phyloP scores from a whole-genome alignment of 2,329 filamentous ascomycete genomes.

The Pyrenophora seminiperda region DNA sequence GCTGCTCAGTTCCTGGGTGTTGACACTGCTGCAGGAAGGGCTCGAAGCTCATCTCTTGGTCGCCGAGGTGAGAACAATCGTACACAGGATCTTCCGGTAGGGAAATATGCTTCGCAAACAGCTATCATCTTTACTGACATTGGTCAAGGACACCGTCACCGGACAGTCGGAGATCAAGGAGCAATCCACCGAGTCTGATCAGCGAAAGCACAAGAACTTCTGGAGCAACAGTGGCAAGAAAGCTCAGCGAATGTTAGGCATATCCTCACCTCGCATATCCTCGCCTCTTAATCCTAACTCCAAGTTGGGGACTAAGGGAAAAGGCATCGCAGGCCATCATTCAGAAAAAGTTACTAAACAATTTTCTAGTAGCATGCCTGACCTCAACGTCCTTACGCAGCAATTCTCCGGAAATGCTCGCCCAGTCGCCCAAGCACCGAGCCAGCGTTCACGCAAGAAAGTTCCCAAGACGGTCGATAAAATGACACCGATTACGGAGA shows the following conservation, averaged over 20 bases:
- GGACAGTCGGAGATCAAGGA: slow-evolving; percentile 16
- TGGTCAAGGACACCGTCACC: slow-evolving; percentile 3
- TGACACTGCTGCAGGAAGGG: not conserved
- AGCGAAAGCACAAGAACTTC: slow-evolving; percentile 11
- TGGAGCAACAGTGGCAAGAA: slow-evolving; percentile 18
- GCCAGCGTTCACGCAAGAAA: slow-evolving; percentile 19
- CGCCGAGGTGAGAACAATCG: slow-evolving; percentile 4
- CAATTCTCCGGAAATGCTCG: slow-evolving; percentile 5
- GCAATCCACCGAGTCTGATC: slow-evolving; percentile 13
- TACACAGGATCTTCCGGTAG: slow-evolving; percentile 8
- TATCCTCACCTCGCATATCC: slow-evolving; percentile 14
- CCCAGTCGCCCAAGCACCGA: slow-evolving; percentile 2
- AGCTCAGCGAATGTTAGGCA: slow-evolving; percentile 20
- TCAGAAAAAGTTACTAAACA: slow-evolving; percentile 10
- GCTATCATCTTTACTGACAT: slow-evolving; percentile 5
- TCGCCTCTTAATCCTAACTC: slow-evolving; percentile 9
- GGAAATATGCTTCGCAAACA: slow-evolving; percentile 8
- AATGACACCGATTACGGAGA: slow-evolving; percentile 36
- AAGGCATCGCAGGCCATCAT: not conserved
- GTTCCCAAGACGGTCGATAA: slow-evolving; percentile 21
- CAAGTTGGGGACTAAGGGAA: slow-evolving; percentile 7
- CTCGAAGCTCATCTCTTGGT: slow-evolving; percentile 1
- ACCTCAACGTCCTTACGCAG: slow-evolving; percentile 1
- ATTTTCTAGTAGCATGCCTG: slow-evolving; percentile 17
- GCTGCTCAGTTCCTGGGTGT: slow-evolving; percentile 30